Evolutionary conservation across 2,329 filamentous ascomycete species (phyloP), one percentile per base, ranked within the genome.

Genomic region (Talaromyces sp.): DNA sequence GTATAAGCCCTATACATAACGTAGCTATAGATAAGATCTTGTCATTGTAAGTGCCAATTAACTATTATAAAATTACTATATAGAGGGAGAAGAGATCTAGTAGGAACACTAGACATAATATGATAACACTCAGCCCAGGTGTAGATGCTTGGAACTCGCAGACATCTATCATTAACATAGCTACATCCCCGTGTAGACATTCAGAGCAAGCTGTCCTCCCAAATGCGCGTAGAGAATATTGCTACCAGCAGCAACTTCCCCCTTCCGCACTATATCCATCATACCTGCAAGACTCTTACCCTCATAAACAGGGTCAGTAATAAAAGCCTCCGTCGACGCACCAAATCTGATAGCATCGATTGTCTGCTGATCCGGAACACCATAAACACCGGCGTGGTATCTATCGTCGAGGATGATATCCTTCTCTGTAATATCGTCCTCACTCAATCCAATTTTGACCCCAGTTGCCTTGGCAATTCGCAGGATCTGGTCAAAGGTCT

Each of bases 301-400:
- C 77, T 91, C 89, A 71, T 92, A 92, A 1, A 92, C 89, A 0
- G 89, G 89, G 72, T 92, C 89, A 0, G 89, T 91, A 68, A 92
- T 89, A 70, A 92, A 88, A 0, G 85, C 89, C 78, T 92, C 90
- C 1, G 86, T 90, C 66, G 80, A 75, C 0, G 89, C 89, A 5
- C 86, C 88, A 72, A 90, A 88, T 74, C 84, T 84, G 73, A 92
- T 91, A 0, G 89, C 89, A 36, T 87, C 87, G 59, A 89, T 82
- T 1, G 89, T 92, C 70, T 80, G 79, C 73, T 86, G 78, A 69
- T 90, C 87, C 0, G 89, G 88, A 65, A 91, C 82, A 1, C 89
- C 90, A 74, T 92, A 91, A 6, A 83, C 78, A 7, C 88, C 88
- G 19, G 84, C 90, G 74, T 91, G 88, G 72, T 89, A 92, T 67